These are phyloP conservation scores for Pestalotiopsis sp. DNA, from an alignment of 2,329 filamentous ascomycete species.

Conservation along the genomic window DNA sequence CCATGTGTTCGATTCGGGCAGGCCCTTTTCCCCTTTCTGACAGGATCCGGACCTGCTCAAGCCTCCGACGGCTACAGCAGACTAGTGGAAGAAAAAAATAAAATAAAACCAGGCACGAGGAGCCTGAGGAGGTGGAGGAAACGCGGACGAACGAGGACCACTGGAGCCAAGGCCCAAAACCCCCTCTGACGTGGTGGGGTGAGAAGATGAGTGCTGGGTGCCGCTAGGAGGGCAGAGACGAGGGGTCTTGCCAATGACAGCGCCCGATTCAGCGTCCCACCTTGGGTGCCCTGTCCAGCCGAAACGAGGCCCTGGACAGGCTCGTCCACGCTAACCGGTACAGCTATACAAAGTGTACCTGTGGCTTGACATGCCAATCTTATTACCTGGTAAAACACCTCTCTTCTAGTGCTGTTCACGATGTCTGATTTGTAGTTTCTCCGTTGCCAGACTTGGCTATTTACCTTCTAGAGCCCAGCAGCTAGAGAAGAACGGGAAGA, in stretches of 20 bases:
- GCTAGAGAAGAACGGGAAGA: no score
- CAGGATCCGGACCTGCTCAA: neutral
- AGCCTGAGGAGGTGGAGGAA: neutral
- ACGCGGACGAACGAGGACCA: slow-evolving; percentile 8
- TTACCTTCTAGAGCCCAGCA: no score
- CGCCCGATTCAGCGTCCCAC: neutral
- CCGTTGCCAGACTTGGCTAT: no score
- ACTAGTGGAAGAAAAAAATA: slow-evolving; percentile 1
- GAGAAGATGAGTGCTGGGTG: slow-evolving; percentile 6
- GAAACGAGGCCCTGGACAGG: slow-evolving; percentile 1
- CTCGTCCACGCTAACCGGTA: neutral
- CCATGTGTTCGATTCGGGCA: slow-evolving; percentile 15
- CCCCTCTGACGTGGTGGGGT: neutral
- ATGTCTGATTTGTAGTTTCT: no score
- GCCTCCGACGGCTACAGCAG: neutral
- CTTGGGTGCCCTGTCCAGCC: neutral
- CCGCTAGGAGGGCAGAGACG: neutral
- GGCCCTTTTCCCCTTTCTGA: slow-evolving; percentile 8
- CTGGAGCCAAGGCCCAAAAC: neutral
- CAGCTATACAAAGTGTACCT: neutral
- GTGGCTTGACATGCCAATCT: neutral
- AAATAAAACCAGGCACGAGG: slow-evolving; percentile 13
- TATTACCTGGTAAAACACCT: neutral
- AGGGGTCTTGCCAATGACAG: slow-evolving; percentile 6
- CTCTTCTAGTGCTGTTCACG: no score